A percentile compares a stretch with the other conserved stretches of the same genome.
These are phyloP conservation scores for Ascochyta viciae-villosae DNA, from an alignment of 2,329 filamentous ascomycete species.

Conservation along the genomic window DNA sequence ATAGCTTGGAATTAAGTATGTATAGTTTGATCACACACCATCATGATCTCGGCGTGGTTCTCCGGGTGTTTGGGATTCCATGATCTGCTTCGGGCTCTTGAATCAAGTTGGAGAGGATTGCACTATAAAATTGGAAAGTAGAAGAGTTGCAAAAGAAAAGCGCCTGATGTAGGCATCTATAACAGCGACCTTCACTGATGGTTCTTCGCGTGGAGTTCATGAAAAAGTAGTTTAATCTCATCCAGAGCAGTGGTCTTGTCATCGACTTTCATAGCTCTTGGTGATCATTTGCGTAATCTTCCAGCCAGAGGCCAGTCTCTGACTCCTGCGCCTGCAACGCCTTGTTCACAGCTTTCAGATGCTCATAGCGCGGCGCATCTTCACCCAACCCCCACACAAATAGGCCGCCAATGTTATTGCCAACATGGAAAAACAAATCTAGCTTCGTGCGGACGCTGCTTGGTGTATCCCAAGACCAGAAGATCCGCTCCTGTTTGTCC, in stretches of 20 bases:
- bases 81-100: constrained; percentile 15
- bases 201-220: background rate
- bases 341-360: constrained; percentile 47
- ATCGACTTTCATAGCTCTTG: background rate
- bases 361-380: constrained; percentile 55
- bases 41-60: constrained; percentile 43
- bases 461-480: constrained; percentile 77
- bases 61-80: constrained; percentile 51
- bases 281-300: background rate
- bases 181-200: background rate
- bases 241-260: too few species aligned
- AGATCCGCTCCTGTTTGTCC: constrained; percentile 65
- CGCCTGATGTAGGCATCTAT: background rate
- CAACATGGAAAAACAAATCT: constrained; percentile 60
- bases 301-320: background rate
- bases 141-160: background rate
- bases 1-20: constrained; percentile 14
- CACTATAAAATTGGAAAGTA: background rate
- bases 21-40: constrained; percentile 26
- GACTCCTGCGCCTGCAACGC: background rate
- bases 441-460: constrained; percentile 69
- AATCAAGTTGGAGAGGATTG: background rate
- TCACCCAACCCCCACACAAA: constrained; percentile 80
- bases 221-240: background rate
- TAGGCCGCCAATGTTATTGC: constrained; percentile 67